These are phyloP conservation scores for Rhodofomes roseus DNA, from an alignment of 1,284 basidiomycete species.

Conservation along the genomic window DNA sequence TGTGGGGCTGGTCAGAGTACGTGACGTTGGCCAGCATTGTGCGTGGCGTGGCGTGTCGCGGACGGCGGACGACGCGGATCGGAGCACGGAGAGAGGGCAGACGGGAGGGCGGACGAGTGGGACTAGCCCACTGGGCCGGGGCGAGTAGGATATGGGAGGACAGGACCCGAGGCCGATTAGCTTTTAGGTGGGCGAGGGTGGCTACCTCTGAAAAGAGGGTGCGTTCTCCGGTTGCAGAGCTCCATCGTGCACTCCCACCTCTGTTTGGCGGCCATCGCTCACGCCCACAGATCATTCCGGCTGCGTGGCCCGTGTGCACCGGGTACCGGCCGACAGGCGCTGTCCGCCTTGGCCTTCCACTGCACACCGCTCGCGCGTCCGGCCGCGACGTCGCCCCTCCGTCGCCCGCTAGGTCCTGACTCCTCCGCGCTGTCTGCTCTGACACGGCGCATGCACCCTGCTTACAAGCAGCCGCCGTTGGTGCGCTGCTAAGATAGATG, in stretches of 20 bases:
- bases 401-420: too few species aligned
- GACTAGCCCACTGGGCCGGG: background rate
- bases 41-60: background rate
- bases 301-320: background rate
- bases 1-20: slow-evolving; percentile 10
- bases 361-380: too few species aligned
- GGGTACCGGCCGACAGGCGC: background rate
- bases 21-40: slow-evolving; percentile 18
- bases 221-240: slow-evolving; percentile 6
- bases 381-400: background rate
- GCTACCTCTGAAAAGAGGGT: slow-evolving; percentile 5
- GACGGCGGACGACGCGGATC: background rate
- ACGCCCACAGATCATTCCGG: background rate
- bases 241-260: slow-evolving; percentile 5
- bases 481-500: too few species aligned
- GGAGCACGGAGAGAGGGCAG: background rate
- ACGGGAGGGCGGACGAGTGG: background rate
- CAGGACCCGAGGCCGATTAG: background rate
- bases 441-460: too few species aligned
- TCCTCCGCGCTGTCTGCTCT: too few species aligned
- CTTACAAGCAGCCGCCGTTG: too few species aligned
- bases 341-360: background rate
- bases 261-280: background rate
- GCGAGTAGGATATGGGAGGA: background rate
- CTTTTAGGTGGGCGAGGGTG: slow-evolving; percentile 6